Conservation (phyloP, 2,329 filamentous ascomycete species). For the Hypocreales sp. region DNA sequence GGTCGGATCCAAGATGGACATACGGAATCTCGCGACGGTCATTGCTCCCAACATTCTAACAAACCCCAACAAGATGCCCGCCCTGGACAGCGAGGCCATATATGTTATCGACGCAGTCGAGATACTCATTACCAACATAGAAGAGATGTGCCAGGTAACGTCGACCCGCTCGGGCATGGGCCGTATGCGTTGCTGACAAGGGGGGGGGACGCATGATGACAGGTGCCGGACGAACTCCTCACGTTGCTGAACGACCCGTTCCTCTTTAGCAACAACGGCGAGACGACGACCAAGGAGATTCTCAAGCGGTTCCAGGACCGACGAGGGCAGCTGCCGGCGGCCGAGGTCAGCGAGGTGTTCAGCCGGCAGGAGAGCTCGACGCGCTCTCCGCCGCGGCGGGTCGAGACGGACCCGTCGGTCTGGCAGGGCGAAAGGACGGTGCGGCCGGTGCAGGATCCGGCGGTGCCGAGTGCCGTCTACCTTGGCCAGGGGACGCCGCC, state of each 20-base stretch:
- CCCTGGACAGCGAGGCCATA: conserved; percentile 77
- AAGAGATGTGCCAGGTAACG: conserved; percentile 91
- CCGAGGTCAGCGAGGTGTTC: conserved; percentile 41
- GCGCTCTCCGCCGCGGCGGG: conserved; percentile 40
- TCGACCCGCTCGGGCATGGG: no score
- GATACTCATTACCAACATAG: conserved; percentile 80
- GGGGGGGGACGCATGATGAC: no score
- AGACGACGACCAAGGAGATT: conserved; percentile 95
- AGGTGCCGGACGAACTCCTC: conserved; percentile 90
- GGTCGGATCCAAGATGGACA: conserved; percentile 96
- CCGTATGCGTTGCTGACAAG: no score
- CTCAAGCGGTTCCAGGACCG: conserved; percentile 85
- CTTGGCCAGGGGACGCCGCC: conserved; percentile 28
- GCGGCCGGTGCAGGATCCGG: conserved; percentile 55
- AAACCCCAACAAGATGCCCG: conserved; percentile 46
- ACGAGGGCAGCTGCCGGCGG: conserved; percentile 39
- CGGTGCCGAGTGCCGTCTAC: conserved; percentile 20
- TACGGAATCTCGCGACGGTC: conserved; percentile 91
- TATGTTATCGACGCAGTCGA: conserved; percentile 87
- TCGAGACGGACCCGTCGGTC: conserved; percentile 76
- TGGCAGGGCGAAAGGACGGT: conserved; percentile 78
- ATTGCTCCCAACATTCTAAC: conserved; percentile 93
- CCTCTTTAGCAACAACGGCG: conserved; percentile 66
- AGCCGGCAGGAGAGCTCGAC: conserved; percentile 42
- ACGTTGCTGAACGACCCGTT: conserved; percentile 71